A percentile compares a stretch with the other conserved stretches of the same genome.
phyloP scores from a whole-genome alignment of 352 stramenopile genomes.

The Halophytophthora polymorphica region DNA sequence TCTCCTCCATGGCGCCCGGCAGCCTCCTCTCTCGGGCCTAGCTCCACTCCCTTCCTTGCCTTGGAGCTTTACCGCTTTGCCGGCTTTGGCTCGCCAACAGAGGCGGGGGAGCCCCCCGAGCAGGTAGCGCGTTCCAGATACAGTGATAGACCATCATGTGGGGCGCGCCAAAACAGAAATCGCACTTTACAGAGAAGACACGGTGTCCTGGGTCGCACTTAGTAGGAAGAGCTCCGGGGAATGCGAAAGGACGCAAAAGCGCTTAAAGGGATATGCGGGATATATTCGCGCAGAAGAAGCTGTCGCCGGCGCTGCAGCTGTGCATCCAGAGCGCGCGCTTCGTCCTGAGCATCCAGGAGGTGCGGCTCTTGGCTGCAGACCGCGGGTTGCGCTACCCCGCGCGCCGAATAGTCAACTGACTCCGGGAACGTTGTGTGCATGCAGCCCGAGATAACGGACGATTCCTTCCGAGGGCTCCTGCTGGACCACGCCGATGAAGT shows the following conservation, averaged over 20 bases:
- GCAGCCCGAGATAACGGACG: conserved; percentile 31
- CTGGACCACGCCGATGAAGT: conserved; percentile 41
- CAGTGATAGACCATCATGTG: background rate
- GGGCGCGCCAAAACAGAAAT: background rate
- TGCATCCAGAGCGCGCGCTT: conserved; percentile 40
- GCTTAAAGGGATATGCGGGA: conserved; percentile 43
- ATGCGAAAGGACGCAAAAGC: too few relatives aligned
- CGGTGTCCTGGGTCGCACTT: background rate
- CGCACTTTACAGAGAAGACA: background rate
- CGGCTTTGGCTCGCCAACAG: background rate
- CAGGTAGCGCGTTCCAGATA: background rate
- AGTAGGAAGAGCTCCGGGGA: too few relatives aligned
- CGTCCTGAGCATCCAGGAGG: conserved; percentile 24
- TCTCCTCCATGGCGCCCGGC: conserved; percentile 23
- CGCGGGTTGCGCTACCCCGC: background rate
- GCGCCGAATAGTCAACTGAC: background rate
- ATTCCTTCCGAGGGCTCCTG: conserved; percentile 44
- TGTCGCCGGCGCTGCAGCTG: conserved; percentile 41
- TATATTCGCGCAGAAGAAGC: conserved; percentile 51
- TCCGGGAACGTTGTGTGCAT: background rate
- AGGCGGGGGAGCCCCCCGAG: background rate
- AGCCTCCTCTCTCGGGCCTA: background rate
- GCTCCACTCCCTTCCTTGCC: background rate
- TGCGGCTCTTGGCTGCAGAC: conserved; percentile 4
- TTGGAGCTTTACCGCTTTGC: background rate